Evolutionary conservation across 129 eudicot genomes (phyloP).

Genomic region (Flaveria ramosissima): DNA sequence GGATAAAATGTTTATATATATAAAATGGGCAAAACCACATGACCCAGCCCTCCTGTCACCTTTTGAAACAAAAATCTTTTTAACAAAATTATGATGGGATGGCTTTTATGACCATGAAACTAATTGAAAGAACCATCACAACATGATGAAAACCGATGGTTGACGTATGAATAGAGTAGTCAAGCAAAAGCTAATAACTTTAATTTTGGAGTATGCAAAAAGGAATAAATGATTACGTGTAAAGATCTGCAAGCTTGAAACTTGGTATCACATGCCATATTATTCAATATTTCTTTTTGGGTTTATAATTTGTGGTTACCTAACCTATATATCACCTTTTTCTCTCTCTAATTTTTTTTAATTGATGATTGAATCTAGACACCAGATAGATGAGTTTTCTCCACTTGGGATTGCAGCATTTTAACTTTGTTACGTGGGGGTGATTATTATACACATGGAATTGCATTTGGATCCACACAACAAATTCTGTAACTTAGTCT

Average conservation of each 20-base stretch:
- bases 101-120: slow-evolving; percentile 15
- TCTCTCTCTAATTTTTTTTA: background rate
- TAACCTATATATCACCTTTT: slow-evolving; percentile 31
- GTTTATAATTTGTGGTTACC: slow-evolving; percentile 38
- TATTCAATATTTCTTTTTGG: slow-evolving; percentile 36
- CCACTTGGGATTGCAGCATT: slow-evolving; percentile 29
- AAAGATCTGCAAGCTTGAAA: slow-evolving; percentile 44
- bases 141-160: slow-evolving; percentile 7
- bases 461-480: slow-evolving; percentile 31
- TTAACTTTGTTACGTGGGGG: slow-evolving; percentile 37
- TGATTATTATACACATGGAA: slow-evolving; percentile 30
- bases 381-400: slow-evolving; percentile 31
- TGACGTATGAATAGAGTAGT: slow-evolving; percentile 28
- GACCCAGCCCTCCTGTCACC: background rate
- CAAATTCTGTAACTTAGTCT: slow-evolving; percentile 36
- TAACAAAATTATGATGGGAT: background rate
- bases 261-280: slow-evolving; percentile 64
- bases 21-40: background rate
- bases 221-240: slow-evolving; percentile 57
- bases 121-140: slow-evolving; percentile 29
- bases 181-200: slow-evolving; percentile 29
- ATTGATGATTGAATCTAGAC: slow-evolving; percentile 27
- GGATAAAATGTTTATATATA: too few species aligned
- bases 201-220: slow-evolving; percentile 43
- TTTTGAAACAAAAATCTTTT: slow-evolving; percentile 3